Evolutionary conservation across 176 grass and related monocot genomes (phyloP).

Genomic region (Zoysia pacifica): DNA sequence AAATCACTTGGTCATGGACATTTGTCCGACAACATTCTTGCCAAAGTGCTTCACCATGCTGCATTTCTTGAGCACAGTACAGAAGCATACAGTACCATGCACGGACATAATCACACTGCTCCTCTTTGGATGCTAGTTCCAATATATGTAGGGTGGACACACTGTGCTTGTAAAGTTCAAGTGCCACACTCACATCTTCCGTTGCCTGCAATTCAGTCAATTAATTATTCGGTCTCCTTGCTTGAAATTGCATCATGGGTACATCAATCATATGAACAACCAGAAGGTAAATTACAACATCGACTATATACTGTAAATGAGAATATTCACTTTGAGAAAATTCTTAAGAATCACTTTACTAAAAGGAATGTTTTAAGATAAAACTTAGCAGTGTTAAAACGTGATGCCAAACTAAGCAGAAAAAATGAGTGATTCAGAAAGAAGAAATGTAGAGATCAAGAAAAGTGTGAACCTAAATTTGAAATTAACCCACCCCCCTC

Average conservation of each 20-base stretch:
- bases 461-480: not conserved
- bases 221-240: not conserved
- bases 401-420: not conserved
- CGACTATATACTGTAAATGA: not conserved
- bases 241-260: slow-evolving; percentile 39
- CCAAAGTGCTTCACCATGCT: slow-evolving; percentile 55
- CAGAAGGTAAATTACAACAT: slow-evolving; percentile 19
- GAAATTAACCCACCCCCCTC: not conserved
- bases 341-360: not conserved
- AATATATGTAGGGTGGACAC: slow-evolving; percentile 41
- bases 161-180: slow-evolving; percentile 59
- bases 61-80: slow-evolving; percentile 58
- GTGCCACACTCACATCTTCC: slow-evolving; percentile 31
- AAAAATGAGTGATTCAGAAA: not conserved
- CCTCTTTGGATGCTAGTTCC: slow-evolving; percentile 59
- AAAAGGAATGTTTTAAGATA: not conserved
- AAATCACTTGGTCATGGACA: slow-evolving; percentile 38
- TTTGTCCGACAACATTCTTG: slow-evolving; percentile 46
- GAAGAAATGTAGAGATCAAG: not conserved
- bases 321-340: too few species aligned
- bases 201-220: slow-evolving; percentile 39
- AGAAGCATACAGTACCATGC: slow-evolving; percentile 55
- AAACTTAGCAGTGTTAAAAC: not conserved
- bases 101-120: slow-evolving; percentile 48
- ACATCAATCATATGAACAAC: slow-evolving; percentile 5